These are phyloP conservation scores for Fusarium goolgardi DNA, from an alignment of 2,329 filamentous ascomycete species.

Conservation along the genomic window DNA sequence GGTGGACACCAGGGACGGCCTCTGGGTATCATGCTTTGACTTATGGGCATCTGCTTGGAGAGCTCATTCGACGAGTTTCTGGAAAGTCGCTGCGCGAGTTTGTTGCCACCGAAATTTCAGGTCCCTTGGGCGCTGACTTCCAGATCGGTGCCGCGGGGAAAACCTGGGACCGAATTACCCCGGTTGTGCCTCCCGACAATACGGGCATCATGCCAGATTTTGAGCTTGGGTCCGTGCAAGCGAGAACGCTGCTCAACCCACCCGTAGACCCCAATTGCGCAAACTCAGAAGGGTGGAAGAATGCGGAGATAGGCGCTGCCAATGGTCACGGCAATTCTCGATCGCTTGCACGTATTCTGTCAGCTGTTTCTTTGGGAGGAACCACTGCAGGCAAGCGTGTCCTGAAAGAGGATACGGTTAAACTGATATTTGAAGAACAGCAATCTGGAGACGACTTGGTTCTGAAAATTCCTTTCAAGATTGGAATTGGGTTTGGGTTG, in stretches of 20 bases:
- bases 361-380: not conserved
- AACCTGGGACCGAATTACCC: not conserved
- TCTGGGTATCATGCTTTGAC: constrained; percentile 3
- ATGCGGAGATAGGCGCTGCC: not conserved
- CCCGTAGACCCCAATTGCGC: not conserved
- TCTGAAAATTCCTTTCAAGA: not conserved
- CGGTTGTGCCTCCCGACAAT: fast-evolving
- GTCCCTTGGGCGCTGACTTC: not conserved
- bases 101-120: not conserved
- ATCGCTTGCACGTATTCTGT: not conserved
- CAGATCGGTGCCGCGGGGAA: constrained; percentile 1
- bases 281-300: not conserved
- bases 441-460: not conserved
- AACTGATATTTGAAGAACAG: constrained; percentile 7
- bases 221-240: not conserved
- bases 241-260: not conserved
- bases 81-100: not conserved
- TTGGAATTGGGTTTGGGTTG: not conserved
- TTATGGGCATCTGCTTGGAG: not conserved
- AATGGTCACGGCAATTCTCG: constrained; percentile 13
- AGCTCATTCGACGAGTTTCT: not conserved
- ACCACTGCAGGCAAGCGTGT: not conserved
- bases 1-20: constrained; percentile 5
- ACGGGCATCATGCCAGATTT: not conserved
- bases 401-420: not conserved